Conservation (phyloP, 2,329 filamentous ascomycete genomes). For the Aspergillus fischeri region DNA sequence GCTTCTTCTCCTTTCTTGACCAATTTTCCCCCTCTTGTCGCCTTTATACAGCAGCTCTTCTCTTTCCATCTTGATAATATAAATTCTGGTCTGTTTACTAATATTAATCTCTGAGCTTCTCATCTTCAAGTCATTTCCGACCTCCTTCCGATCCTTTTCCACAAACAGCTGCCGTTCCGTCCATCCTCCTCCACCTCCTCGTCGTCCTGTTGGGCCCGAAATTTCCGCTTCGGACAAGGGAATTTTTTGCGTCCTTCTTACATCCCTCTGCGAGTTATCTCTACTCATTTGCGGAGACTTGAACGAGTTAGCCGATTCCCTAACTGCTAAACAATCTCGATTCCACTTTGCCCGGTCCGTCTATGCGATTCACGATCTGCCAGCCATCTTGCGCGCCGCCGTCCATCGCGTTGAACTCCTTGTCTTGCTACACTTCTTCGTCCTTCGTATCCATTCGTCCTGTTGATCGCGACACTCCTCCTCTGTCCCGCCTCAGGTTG, state of each 20-base stretch:
- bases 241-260: not conserved
- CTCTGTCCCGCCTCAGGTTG: conserved; percentile 10
- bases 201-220: not conserved
- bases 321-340: not conserved
- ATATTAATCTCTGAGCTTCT: not conserved
- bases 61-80: conserved; percentile 9
- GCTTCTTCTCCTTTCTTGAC: conserved; percentile 5
- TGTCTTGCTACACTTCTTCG: conserved; percentile 4
- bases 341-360: not conserved
- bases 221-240: not conserved
- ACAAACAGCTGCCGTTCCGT: not conserved
- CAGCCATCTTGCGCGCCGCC: not conserved
- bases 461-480: conserved; percentile 1
- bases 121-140: not conserved
- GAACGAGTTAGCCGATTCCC: not conserved
- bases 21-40: not conserved
- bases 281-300: not conserved
- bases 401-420: conserved; percentile 4
- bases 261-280: not conserved
- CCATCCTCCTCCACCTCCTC: not conserved
- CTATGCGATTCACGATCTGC: not conserved
- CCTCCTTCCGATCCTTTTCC: conserved; percentile 2
- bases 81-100: not conserved
- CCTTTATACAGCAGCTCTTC: conserved; percentile 13
- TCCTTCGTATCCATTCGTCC: conserved; percentile 10